phyloP scores from a whole-genome alignment of 2,329 filamentous ascomycete species.

The Trichoderma koningii region DNA sequence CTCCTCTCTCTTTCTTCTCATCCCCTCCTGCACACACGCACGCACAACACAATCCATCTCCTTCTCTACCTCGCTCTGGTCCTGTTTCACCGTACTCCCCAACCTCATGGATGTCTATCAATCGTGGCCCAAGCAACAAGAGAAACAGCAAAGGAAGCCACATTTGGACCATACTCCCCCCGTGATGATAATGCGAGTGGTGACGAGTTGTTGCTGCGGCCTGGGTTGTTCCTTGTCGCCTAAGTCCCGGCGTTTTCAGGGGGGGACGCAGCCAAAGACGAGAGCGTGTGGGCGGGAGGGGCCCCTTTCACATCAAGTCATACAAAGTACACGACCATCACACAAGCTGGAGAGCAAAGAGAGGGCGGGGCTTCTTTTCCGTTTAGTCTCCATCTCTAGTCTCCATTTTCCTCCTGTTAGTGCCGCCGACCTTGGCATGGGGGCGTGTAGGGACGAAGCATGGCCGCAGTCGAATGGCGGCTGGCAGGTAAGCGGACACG shows the following conservation, averaged over 20 bases:
- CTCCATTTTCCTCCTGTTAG: conserved; percentile 19
- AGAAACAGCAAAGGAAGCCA: neutral
- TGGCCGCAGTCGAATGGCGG: neutral
- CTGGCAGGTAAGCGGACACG: conserved; percentile 16
- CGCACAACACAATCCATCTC: too few species aligned
- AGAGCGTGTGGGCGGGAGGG: conserved; percentile 23
- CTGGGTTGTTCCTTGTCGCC: conserved; percentile 1
- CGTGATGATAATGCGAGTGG: neutral
- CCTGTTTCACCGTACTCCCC: neutral
- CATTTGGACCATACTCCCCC: too few species aligned
- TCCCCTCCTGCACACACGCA: neutral
- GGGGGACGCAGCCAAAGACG: conserved; percentile 18
- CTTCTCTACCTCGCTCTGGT: neutral
- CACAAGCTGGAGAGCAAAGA: conserved; percentile 9
- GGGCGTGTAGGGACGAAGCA: conserved; percentile 2
- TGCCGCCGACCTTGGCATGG: conserved; percentile 10
- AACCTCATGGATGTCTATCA: neutral
- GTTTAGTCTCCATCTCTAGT: conserved; percentile 16
- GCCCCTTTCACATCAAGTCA: neutral
- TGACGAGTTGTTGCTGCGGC: neutral
- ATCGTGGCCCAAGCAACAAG: neutral
- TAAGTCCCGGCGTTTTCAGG: conserved; percentile 3
- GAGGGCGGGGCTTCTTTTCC: conserved; percentile 16
- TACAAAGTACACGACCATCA: neutral
- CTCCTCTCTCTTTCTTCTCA: neutral